Base-by-base conservation (phyloP, 2,329 filamentous ascomycete species). In the Talaromyces sp. region DNA sequence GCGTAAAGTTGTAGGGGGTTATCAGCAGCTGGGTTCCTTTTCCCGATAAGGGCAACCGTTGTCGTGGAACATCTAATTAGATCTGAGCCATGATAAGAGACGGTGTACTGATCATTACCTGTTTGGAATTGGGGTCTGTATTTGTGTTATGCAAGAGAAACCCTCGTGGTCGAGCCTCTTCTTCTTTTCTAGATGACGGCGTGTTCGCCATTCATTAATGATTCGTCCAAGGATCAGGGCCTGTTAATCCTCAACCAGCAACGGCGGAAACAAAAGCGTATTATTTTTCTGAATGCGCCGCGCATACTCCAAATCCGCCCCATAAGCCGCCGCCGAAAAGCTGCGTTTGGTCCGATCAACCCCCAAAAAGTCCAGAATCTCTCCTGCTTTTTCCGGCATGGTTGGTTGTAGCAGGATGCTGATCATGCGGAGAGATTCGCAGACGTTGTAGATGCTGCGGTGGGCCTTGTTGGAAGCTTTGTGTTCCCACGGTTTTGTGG, bases 351-450 rank as follows among this genome's bases (percentile, higher is more conserved):
- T 66, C 54, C 79, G 72, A 3, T 80, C 77, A 4, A 99, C 92
- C 1, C 90, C 88, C 9, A 99, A 79, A 69, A 88, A 84, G 72
- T 96, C 89, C 0, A 99, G 83, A 33, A 97, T 75, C 66, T 85
- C 78, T 11, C 77, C 76, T 54, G 91, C 84, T 74, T 96, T 96
- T 47, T 79, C 81, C 0, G 95, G 95, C 84, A 99, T 96, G 70
- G 93, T 91, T 1, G 95, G 92, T 74, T 96, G 93, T 52, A 99
- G 79, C 54, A 98, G 80, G 67, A 99, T 96, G 15, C 88, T 91
- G 0, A 82, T 80, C 27, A 97, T 85, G 42, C 95, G 88, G 54
- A 97, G 73, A 4, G 89, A 84, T 76, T 99, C 95, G 9, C 88
- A 84, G 51, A 82, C 81, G 51, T 89, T 81, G 73, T 85, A 97